Conservation (phyloP, 495 filamentous ascomycete species). For the Aspergillus ostianus region DNA sequence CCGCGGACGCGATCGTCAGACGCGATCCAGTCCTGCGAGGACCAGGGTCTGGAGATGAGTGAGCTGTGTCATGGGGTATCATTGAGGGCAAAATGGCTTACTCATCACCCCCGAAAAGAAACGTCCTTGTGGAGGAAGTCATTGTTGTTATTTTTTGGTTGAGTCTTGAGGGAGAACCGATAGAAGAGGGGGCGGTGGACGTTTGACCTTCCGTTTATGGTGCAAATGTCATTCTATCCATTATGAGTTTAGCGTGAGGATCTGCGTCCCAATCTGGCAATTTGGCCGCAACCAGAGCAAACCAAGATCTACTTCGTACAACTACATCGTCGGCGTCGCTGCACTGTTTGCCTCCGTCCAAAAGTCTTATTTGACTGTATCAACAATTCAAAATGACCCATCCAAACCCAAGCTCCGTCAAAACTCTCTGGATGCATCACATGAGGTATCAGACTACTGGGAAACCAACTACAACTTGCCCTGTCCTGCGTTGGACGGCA, state of each 20-base stretch:
- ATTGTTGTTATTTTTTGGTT: neutral
- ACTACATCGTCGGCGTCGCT: neutral
- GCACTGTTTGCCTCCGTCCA: neutral
- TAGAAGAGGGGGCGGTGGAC: too few species aligned
- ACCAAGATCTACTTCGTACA: neutral
- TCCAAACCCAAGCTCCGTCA: too few species aligned
- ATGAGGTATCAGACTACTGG: neutral
- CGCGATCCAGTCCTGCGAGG: constrained; percentile 56
- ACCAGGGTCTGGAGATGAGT: constrained; percentile 45
- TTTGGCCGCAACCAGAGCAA: too few species aligned
- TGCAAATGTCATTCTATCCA: neutral
- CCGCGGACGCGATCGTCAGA: constrained; percentile 75
- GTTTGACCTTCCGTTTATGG: too few species aligned
- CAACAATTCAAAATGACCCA: too few species aligned
- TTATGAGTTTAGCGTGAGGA: neutral
- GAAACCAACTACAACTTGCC: constrained; percentile 27
- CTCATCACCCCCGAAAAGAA: constrained; percentile 18
- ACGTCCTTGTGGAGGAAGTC: neutral
- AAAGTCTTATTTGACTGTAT: too few species aligned
- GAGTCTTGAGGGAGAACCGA: too few species aligned
- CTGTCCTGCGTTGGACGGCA: constrained; percentile 20
- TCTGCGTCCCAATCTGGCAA: too few species aligned
- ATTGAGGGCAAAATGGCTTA: constrained; percentile 1
- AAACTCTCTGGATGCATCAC: neutral
- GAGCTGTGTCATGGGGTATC: neutral